Conservation (phyloP, 805 yeast genomes). For the Myxozyma lipomycoides region DNA sequence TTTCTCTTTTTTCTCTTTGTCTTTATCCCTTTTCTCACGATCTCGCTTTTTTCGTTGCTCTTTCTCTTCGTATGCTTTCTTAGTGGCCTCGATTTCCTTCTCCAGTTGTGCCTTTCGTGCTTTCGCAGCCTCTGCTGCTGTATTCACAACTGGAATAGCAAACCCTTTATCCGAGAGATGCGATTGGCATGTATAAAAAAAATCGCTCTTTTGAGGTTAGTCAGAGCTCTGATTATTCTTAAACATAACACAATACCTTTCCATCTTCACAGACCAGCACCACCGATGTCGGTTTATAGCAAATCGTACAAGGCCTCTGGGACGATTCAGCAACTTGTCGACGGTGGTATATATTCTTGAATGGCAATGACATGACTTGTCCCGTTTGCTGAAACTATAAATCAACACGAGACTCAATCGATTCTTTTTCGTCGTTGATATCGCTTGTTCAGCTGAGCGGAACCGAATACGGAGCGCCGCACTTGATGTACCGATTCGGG, state of each 20-base stretch:
- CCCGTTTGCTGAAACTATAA: neutral
- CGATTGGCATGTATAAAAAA: constrained; percentile 49
- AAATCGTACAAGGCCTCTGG: constrained; percentile 48
- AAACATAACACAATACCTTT: constrained; percentile 22
- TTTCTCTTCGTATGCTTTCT: constrained; percentile 35
- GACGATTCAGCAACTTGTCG: constrained; percentile 47
- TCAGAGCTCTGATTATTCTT: neutral
- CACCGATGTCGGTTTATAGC: constrained; percentile 50
- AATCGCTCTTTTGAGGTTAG: constrained; percentile 40
- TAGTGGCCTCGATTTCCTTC: constrained; percentile 37
- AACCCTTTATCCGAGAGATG: constrained; percentile 50
- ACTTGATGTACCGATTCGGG: too few species aligned
- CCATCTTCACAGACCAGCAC: constrained; percentile 49
- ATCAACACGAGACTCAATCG: neutral
- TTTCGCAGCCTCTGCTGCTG: constrained; percentile 38
- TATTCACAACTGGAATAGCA: constrained; percentile 43
- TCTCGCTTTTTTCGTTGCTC: constrained; percentile 25
- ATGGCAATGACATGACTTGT: constrained; percentile 28
- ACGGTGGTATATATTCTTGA: constrained; percentile 44
- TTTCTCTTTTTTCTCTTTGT: constrained; percentile 23
- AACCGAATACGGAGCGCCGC: too few species aligned
- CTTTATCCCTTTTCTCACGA: constrained; percentile 22
- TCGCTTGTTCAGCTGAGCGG: too few species aligned
- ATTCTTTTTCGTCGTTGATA: neutral
- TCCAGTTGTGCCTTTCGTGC: constrained; percentile 29